Base-by-base conservation (phyloP, 1,139 yeast species). In the Hemisphaericaspora xylofermentans region DNA sequence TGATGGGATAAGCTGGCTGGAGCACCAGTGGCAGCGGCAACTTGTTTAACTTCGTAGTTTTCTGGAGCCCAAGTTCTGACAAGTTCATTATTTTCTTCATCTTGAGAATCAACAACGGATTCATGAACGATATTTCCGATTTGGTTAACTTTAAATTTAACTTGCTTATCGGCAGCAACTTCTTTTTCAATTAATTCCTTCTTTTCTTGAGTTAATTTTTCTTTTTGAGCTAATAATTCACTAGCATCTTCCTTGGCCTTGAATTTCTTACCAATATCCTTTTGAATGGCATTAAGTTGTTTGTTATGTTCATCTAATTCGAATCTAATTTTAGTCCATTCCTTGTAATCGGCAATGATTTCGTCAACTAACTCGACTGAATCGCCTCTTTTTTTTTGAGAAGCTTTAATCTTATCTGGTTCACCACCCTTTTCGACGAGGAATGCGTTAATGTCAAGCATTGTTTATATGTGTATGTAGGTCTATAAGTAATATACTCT, bases 401-500 rank as follows among this genome's bases (percentile, higher is more conserved):
- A 89, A 56, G 73, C 81, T 63, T 85, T 85, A 60, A 93, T 88
- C 48, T 74, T 72, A 53, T 89, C 94, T 34, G 98, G 97, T 64
- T 89, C 80, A 52, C 98, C 98, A 46, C 98, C 98, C 68, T 88
- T 89, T 63, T 93, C 98, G 54, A 83, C 95, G 54, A 93, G 81
- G 63, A 93, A 93, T 60, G 87, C 85, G 57, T 84, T 76, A 52
- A 93, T 88, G 64, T 91, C 98, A 69, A 93, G 83, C 98, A 93
- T 91, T 19, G 40, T 40, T 16, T 17, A 22, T 36, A 16, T 17
- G 31, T n/a, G n/a, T 27, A 21, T 17, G 13, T 30, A 16, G 18
- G 9, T 31, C 32, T 17, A 29, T 29, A 4, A 17, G n/a, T 4
- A 13, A 13, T 26, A 29, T 8, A 13, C 5, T 16, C 15, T 29